Conservation (phyloP, 129 eudicot genomes). For the Helianthus tuberosus region DNA sequence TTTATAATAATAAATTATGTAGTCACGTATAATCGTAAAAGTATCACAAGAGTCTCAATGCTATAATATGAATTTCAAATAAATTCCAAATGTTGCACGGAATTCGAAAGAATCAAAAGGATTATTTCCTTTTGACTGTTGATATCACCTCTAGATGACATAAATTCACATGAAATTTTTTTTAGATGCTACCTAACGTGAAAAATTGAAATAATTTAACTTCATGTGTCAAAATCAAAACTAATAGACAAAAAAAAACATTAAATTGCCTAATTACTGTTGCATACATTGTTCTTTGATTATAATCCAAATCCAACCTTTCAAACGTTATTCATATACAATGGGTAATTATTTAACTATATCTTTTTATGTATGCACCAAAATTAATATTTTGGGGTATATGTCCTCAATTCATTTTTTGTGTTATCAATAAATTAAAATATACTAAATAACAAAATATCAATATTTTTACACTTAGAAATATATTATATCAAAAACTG, state of each 20-base stretch:
- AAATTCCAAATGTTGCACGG: background rate
- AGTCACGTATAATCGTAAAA: too few species aligned
- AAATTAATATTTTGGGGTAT: too few species aligned
- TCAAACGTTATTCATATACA: background rate
- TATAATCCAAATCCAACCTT: background rate
- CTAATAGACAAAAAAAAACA: background rate
- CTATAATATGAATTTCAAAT: too few species aligned
- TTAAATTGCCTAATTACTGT: background rate
- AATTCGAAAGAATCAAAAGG: background rate
- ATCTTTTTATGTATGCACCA: too few species aligned
- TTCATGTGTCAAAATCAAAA: background rate
- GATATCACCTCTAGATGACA: background rate
- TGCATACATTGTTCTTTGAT: slow-evolving; percentile 8
- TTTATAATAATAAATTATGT: too few species aligned
- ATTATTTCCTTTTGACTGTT: background rate
- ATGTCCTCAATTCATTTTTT: too few species aligned
- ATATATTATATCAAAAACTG: too few species aligned
- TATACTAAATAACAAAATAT: too few species aligned
- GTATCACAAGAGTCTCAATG: too few species aligned
- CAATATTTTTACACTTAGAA: too few species aligned
- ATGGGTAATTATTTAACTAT: too few species aligned
- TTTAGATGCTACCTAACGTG: background rate
- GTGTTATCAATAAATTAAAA: too few species aligned
- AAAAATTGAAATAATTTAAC: background rate
- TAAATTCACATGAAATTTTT: background rate